These are phyloP conservation scores for Haplosporangium gracile DNA, from an alignment of 192 early-diverging fungal genomes.

Conservation along the genomic window DNA sequence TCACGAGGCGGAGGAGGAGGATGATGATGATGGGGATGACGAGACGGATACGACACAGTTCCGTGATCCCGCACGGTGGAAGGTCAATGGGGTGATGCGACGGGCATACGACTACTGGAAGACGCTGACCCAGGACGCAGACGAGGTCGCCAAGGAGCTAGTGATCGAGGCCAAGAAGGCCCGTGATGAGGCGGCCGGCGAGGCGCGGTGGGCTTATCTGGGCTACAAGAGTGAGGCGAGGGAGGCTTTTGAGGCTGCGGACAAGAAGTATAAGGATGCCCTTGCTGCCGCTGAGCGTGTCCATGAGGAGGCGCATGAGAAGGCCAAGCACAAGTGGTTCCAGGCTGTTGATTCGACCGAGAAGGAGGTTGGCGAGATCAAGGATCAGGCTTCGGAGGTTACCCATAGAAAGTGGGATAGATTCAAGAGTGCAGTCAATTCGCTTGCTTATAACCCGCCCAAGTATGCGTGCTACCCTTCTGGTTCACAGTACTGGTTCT, in stretches of 20 bases:
- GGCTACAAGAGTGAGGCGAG: slow-evolving; percentile 51
- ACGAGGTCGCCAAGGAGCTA: slow-evolving; percentile 30
- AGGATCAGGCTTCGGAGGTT: slow-evolving; percentile 31
- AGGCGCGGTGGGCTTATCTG: slow-evolving; percentile 36
- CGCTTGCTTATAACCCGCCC: slow-evolving; percentile 43
- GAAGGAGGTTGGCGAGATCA: slow-evolving; percentile 37
- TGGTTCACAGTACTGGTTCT: slow-evolving; percentile 52
- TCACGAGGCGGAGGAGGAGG: slow-evolving; percentile 8
- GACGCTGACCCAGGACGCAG: slow-evolving; percentile 41
- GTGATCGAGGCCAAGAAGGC: slow-evolving; percentile 40
- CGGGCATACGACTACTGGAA: slow-evolving; percentile 54
- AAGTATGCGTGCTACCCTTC: slow-evolving; percentile 47
- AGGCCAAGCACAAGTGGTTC: slow-evolving; percentile 53
- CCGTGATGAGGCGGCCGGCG: slow-evolving; percentile 41
- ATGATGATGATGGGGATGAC: slow-evolving; percentile 21
- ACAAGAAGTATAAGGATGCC: slow-evolving; percentile 40
- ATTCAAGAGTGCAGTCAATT: slow-evolving; percentile 51
- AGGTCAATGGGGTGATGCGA: slow-evolving; percentile 31
- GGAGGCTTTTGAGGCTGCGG: slow-evolving; percentile 35
- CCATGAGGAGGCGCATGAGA: slow-evolving; percentile 49
- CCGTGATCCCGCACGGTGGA: slow-evolving; percentile 25
- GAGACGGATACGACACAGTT: slow-evolving; percentile 7
- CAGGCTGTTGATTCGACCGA: slow-evolving; percentile 40
- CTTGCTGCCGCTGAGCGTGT: slow-evolving; percentile 32
- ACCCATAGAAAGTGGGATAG: slow-evolving; percentile 45